phyloP scores from a whole-genome alignment of 2,329 filamentous ascomycete species.

The Aspergillus sp. region DNA sequence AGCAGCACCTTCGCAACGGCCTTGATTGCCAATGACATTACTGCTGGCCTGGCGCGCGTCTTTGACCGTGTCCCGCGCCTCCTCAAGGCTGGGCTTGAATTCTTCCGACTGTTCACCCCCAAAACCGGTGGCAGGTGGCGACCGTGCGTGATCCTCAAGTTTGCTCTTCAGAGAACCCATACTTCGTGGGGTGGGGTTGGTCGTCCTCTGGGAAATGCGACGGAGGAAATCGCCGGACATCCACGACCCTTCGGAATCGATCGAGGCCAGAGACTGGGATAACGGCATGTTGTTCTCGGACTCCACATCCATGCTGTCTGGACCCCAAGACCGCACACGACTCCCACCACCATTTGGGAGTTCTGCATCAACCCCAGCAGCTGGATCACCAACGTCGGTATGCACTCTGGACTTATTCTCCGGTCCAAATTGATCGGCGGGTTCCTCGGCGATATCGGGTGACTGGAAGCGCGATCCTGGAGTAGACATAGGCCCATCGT shows the following conservation, averaged over 20 bases:
- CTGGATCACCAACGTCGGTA: slow-evolving; percentile 13
- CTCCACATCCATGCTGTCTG: slow-evolving; percentile 42
- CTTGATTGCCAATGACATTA: slow-evolving; percentile 47
- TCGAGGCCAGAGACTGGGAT: slow-evolving; percentile 81
- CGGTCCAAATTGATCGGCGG: slow-evolving; percentile 6
- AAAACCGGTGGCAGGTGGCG: slow-evolving; percentile 49
- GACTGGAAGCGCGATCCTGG: slow-evolving; percentile 74
- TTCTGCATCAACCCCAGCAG: slow-evolving; percentile 18
- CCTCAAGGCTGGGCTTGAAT: slow-evolving; percentile 40
- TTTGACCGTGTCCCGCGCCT: slow-evolving; percentile 10
- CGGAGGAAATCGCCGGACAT: slow-evolving; percentile 63
- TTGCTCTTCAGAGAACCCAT: slow-evolving; percentile 21
- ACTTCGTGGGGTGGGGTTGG: slow-evolving; percentile 31
- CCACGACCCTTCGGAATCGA: slow-evolving; percentile 95
- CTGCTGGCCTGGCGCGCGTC: slow-evolving; percentile 33
- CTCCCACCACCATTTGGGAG: slow-evolving; percentile 20
- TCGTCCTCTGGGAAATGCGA: slow-evolving; percentile 36
- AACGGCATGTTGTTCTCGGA: slow-evolving; percentile 41
- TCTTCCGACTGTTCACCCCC: slow-evolving; percentile 66
- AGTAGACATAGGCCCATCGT: slow-evolving; percentile 76
- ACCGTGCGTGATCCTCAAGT: slow-evolving; percentile 12
- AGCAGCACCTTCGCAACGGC: slow-evolving; percentile 27
- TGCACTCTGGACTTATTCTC: slow-evolving; percentile 7
- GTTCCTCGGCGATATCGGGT: slow-evolving; percentile 50
- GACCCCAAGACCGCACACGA: slow-evolving; percentile 27